Evolutionary conservation across 116 monocot genomes (phyloP), one percentile per base, ranked within the genome.

Genomic region (Cymodocea nodosa): DNA sequence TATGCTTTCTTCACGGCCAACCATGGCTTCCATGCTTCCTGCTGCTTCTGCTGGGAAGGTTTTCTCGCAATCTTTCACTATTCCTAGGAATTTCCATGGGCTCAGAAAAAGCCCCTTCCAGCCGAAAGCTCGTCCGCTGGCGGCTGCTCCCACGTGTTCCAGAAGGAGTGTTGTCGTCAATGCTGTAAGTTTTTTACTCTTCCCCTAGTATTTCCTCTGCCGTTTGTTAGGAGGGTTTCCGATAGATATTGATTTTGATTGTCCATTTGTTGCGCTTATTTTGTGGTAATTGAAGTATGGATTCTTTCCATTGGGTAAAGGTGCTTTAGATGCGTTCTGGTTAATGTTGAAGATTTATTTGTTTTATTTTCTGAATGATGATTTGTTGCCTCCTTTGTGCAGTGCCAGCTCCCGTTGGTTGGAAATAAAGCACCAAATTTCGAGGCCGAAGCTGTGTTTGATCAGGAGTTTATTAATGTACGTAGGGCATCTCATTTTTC

Each of bases 401-500:
- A 84, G 93, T 68, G 72, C 34, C 72, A 77, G 66, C 48, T 80
- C 44, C 85, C 89, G 9, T 69, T 89, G 81, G 93, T 89, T 54
- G 93, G 89, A 23, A 83, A 85, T 62, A 37, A 15, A 14, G 89
- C 93, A 9, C 93, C 89, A 9, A 82, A 93, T 82, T 93, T 93
- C 52, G 82, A 77, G 65, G 93, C 84, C 0, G 88, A 93, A 69
- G 92, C 92, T 1, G 88, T 88, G 34, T 93, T 85, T 60, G 85
- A 89, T 69, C 84, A 87, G 88, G 83, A 92, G 53, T 92, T 93
- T 61, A 85, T 88, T 57, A 83, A 87, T 52, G 92, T 87, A 83
- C 40, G 22, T 23, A 48, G 6, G 6, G 17, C n/a, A 54, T 54
- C 54, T 20, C 54, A 44, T 54, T 30, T 18, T 17, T 5, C 4